Base-by-base conservation (phyloP, 179 eudicot genomes). In the Silene noctiflora region DNA sequence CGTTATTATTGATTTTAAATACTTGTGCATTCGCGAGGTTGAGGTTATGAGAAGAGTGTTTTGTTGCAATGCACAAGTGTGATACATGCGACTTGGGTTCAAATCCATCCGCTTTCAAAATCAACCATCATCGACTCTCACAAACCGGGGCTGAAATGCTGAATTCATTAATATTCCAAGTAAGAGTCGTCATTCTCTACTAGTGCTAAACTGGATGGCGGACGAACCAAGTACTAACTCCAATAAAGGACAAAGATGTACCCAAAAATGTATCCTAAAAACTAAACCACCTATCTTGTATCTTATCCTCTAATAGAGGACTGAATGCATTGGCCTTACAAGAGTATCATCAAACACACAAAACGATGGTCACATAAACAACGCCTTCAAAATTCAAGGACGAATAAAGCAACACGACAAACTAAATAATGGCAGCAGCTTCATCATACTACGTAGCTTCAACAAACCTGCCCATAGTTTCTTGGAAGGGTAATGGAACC, bases 371-470 rank as follows among this genome's bases (percentile, higher is more conserved):
- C 74, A 76, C 24, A 69, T 62, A 66, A 68, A 59, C 60, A 78
- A 75, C 53, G 39, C 24, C 77, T 12, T 42, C 35, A 69, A 69
- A 44, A 66, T 51, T 61, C 59, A 4, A 61, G 42, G n/a, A 63
- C 21, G 61, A 2, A 63, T 39, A 39, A 39, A 39, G 11, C 46
- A 17, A 3, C 22, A 11, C 53, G 51, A 70, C 42, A 66, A 53
- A 17, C 10, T 21, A 65, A 65, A 71, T 69, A 81, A 87, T 86
- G 90, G 90, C 91, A 75, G 86, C 93, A 75, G 75, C 90, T 64
- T 86, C 89, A 78, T 81, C 87, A 29, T 72, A 66, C 17, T 81
- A 77, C 85, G 81, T 85, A 59, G 77, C 89, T 44, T 84, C 90
- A 79, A 80, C 88, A 42, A 83, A 82, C 76, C 83, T 86, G 84